These are phyloP conservation scores for Epichloe sibirici DNA, from an alignment of 2,329 filamentous ascomycete species.

Conservation along the genomic window DNA sequence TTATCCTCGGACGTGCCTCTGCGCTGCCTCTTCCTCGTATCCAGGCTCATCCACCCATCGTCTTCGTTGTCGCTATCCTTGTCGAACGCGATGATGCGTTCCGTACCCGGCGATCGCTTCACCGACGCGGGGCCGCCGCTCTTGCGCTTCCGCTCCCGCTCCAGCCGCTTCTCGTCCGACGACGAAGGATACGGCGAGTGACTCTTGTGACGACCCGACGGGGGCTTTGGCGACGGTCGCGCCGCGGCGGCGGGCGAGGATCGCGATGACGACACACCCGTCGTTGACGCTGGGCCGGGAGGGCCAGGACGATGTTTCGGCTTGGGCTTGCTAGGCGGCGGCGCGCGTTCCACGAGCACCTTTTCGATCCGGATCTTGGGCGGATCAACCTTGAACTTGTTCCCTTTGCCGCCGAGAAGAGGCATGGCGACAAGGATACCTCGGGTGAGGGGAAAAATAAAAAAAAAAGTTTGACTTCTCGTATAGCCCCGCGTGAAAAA, in stretches of 20 bases:
- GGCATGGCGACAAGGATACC: conserved; percentile 16
- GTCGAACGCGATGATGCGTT: conserved; percentile 37
- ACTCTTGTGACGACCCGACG: conserved; percentile 25
- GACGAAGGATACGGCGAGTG: conserved; percentile 29
- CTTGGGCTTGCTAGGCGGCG: conserved; percentile 25
- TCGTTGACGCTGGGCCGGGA: conserved; percentile 5
- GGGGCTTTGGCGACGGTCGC: conserved; percentile 29
- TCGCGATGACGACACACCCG: conserved; percentile 14
- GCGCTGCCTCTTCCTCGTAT: conserved; percentile 36
- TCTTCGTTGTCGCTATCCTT: conserved; percentile 39
- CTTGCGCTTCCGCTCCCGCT: conserved; percentile 39
- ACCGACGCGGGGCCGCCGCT: conserved; percentile 17
- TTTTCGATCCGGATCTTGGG: conserved; percentile 41
- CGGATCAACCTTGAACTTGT: conserved; percentile 39
- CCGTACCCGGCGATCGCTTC: conserved; percentile 31
- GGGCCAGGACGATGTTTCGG: conserved; percentile 18
- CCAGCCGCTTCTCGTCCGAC: conserved; percentile 23
- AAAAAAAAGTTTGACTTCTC: neutral
- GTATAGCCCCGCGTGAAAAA: neutral
- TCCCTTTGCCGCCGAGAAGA: conserved; percentile 30
- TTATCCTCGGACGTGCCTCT: conserved; percentile 26
- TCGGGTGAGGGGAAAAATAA: too few species aligned
- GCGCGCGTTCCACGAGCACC: conserved; percentile 30
- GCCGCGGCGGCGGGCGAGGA: conserved; percentile 18
- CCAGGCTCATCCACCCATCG: conserved; percentile 38